phyloP scores from a whole-genome alignment of 805 yeast species.

The Candida qinlingensis region DNA sequence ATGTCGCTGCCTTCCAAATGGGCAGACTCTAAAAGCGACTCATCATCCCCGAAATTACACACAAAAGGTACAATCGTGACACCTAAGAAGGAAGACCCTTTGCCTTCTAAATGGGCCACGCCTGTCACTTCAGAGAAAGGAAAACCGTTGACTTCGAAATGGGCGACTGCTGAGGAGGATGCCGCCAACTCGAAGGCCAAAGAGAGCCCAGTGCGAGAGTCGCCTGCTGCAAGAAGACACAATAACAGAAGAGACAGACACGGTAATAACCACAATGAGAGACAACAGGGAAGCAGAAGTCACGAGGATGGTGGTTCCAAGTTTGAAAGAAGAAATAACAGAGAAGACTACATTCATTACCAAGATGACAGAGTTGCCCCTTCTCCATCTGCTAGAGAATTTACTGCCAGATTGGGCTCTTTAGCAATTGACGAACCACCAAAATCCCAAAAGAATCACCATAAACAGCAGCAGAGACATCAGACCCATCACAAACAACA shows the following conservation, averaged over 20 bases:
- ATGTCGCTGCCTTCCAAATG: slow-evolving; percentile 18
- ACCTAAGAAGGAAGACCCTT: slow-evolving; percentile 14
- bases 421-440: neutral
- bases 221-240: no score
- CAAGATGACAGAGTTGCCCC: neutral
- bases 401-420: slow-evolving; percentile 1
- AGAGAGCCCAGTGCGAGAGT: no score
- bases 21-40: slow-evolving; percentile 13
- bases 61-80: slow-evolving; percentile 7
- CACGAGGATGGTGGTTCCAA: neutral
- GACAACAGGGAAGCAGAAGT: neutral
- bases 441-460: neutral
- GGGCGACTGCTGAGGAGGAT: slow-evolving; percentile 12
- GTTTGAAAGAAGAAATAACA: neutral
- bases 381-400: neutral
- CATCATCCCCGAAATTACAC: neutral
- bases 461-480: neutral
- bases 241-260: no score
- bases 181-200: no score
- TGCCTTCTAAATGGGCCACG: slow-evolving; percentile 22
- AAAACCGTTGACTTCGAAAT: slow-evolving; percentile 8
- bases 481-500: neutral
- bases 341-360: neutral
- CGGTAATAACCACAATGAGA: neutral
- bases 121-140: slow-evolving; percentile 14